Evolutionary conservation across 2,329 filamentous ascomycete genomes (phyloP), one percentile per base, ranked within the genome.

Genomic region (Hypoxylon sp.): DNA sequence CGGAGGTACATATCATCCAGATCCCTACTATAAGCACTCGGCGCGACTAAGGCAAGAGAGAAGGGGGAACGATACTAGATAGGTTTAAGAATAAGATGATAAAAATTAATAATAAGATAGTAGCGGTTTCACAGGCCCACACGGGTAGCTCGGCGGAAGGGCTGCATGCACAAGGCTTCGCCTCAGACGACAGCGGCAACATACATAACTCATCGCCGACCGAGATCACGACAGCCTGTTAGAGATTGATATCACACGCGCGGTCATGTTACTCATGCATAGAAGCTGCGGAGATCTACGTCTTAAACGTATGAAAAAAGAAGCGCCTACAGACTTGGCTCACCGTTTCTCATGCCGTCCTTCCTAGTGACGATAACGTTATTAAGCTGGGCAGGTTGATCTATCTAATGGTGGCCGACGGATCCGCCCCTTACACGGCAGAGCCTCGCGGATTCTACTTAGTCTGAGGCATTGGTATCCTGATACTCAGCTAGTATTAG

Each of bases 261-360:
- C 62, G n/a, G 61, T 54, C 59, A 13, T 61, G 55, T 37, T 58
- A 57, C 62, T 46, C 49, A 50, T 66, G 59, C 69, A 71, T 64
- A 49, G 31, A 58, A 27, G 42, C 50, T 56, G 44, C 60, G 33
- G 22, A 27, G 56, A 70, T 68, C 68, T 66, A 51, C 68, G 58
- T 40, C 42, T 63, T 31, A 54, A 46, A 30, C 48, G 22, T 57
- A 17, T 48, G 33, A 46, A 55, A 56, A 55, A 50, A 51, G 53
- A 56, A 40, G 37, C 50, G 50, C 50, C 54, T 44, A 40, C 46
- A 27, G 40, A 37, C 53, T 64, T 51, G 55, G 30, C 48, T 54
- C 33, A 57, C 33, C 31, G 33, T 33, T 14, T 37, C 33, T 27
- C 6, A 42, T 37, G 25, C 42, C 46, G 13, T 20, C 17, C 30